Conservation (phyloP, 2,329 filamentous ascomycete genomes). For the Monosporascus ibericus region DNA sequence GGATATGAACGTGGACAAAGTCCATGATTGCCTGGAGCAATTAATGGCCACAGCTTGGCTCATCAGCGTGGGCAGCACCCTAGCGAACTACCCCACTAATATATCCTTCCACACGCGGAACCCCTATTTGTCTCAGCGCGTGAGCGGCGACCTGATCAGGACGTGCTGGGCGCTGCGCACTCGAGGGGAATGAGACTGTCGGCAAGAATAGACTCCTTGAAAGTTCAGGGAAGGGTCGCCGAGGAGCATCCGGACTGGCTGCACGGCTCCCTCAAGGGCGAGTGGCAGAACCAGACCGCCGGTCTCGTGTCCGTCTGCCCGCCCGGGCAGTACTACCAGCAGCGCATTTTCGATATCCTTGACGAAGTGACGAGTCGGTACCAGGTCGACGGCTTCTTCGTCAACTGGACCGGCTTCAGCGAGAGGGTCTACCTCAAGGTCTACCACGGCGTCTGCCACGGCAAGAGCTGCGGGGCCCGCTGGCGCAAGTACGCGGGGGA, state of each 20-base stretch:
- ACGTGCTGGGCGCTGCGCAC: slow-evolving; percentile 7
- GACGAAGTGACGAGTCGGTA: slow-evolving; percentile 11
- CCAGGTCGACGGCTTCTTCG: slow-evolving; percentile 12
- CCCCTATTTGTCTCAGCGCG: slow-evolving; percentile 2
- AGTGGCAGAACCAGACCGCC: slow-evolving; percentile 8
- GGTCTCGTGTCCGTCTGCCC: slow-evolving; percentile 11
- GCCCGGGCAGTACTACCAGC: slow-evolving; percentile 9
- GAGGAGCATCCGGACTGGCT: slow-evolving; percentile 11
- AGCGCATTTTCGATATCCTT: slow-evolving; percentile 10
- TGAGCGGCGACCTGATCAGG: slow-evolving; percentile 9
- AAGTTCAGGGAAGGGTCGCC: slow-evolving; percentile 5
- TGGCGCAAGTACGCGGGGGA: slow-evolving; percentile 2
- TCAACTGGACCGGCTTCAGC: slow-evolving; percentile 13
- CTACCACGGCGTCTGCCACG: slow-evolving; percentile 13
- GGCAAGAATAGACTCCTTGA: slow-evolving; percentile 13
- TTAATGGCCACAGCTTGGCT: slow-evolving; percentile 9
- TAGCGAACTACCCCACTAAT: slow-evolving; percentile 8
- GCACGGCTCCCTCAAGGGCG: slow-evolving; percentile 8
- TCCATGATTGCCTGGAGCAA: slow-evolving; percentile 5
- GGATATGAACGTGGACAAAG: slow-evolving; percentile 9
- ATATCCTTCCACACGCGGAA: slow-evolving; percentile 8
- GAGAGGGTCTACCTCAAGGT: slow-evolving; percentile 10
- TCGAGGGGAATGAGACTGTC: slow-evolving; percentile 5
- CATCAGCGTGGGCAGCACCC: slow-evolving; percentile 8
- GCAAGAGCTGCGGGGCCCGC: slow-evolving; percentile 4